Evolutionary conservation across 805 yeast genomes (phyloP).

Genomic region (Zygosaccharomyces bisporus): DNA sequence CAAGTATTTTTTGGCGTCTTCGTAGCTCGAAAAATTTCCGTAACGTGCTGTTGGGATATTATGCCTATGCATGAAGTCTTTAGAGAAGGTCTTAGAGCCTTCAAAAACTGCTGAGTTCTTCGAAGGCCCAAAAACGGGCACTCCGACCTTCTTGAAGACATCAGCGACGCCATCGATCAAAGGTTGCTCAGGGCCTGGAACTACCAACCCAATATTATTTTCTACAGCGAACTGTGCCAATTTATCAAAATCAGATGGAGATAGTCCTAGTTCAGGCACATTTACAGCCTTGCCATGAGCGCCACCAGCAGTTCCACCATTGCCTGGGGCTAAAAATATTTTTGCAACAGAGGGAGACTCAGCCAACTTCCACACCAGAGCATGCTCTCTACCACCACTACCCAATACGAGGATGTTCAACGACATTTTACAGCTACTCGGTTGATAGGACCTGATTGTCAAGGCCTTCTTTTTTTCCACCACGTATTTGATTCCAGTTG

Average conservation of each 20-base stretch:
- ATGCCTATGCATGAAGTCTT: slow-evolving; percentile 89
- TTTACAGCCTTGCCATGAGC: slow-evolving; percentile 55
- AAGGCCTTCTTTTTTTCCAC: background rate
- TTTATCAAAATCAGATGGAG: slow-evolving; percentile 61
- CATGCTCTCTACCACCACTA: slow-evolving; percentile 99
- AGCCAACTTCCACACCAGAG: slow-evolving; percentile 84
- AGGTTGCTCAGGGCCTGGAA: slow-evolving; percentile 99
- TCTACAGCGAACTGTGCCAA: slow-evolving; percentile 72
- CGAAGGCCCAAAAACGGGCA: slow-evolving; percentile 97
- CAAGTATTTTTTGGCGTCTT: slow-evolving; percentile 70
- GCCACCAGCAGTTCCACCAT: slow-evolving; percentile 77
- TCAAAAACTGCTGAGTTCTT: slow-evolving; percentile 89
- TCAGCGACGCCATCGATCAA: slow-evolving; percentile 87
- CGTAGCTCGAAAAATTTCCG: slow-evolving; percentile 73
- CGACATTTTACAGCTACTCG: slow-evolving; percentile 18
- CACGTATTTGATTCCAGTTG: background rate
- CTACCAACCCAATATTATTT: slow-evolving; percentile 63
- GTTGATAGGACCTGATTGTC: background rate
- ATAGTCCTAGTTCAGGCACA: slow-evolving; percentile 58
- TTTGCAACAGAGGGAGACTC: slow-evolving; percentile 69
- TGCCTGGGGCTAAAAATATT: slow-evolving; percentile 93
- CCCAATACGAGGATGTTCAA: slow-evolving; percentile 82
- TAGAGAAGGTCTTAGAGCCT: slow-evolving; percentile 93
- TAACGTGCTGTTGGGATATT: slow-evolving; percentile 92
- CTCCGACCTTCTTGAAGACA: slow-evolving; percentile 72